Conservation (phyloP, 2,329 filamentous ascomycete species). For the Pseudogymnoascus sp. region DNA sequence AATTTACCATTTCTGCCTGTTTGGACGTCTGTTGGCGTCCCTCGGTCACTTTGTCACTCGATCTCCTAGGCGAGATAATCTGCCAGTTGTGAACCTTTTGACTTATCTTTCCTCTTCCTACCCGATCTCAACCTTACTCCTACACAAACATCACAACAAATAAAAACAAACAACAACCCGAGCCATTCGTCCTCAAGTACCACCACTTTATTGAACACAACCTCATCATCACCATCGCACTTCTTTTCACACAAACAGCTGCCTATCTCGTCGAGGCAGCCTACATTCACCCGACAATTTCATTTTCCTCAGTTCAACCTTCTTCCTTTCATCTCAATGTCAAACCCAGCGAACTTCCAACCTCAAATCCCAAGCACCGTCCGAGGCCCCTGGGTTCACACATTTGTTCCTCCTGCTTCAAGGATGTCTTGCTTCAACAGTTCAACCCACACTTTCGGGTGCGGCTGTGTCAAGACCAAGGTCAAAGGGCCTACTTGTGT, state of each 20-base stretch:
- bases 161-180: not conserved
- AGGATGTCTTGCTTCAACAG: conserved; percentile 1
- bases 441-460: not conserved
- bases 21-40: not conserved
- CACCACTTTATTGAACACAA: not conserved
- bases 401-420: conserved; percentile 42
- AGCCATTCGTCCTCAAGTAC: not conserved
- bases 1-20: not conserved
- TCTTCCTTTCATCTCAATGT: conserved; percentile 3
- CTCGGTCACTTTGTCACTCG: not conserved
- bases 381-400: conserved; percentile 48
- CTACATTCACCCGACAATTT: not conserved
- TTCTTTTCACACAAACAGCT: not conserved
- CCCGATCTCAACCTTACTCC: not conserved
- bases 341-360: conserved; percentile 40
- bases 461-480: not conserved
- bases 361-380: conserved; percentile 54
- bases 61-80: not conserved
- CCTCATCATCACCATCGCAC: not conserved
- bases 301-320: not conserved
- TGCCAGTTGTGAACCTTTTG: not conserved
- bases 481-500: not conserved
- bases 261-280: not conserved
- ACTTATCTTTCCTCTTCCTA: not conserved
- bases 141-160: conserved; percentile 5